Evolutionary conservation across 2,329 filamentous ascomycete species (phyloP), one percentile per base, ranked within the genome.

Genomic region (Cladosporium phlei): DNA sequence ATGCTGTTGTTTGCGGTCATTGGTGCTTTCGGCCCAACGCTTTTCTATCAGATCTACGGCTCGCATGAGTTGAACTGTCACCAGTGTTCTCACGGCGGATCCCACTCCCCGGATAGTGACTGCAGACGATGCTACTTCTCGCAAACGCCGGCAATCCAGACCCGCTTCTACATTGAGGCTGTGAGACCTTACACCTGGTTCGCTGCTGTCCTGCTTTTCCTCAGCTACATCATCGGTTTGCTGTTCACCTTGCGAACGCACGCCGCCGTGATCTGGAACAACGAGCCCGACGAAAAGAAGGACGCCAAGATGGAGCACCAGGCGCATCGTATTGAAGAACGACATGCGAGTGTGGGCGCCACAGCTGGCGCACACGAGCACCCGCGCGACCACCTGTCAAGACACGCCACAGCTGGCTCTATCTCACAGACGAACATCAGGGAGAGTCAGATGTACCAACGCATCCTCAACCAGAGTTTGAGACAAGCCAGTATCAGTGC

Each of bases 11-110:
- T 98, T 64, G 91, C 93, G 19, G 86, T 95, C 29, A 93, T 98
- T 57, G 91, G 87, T 52, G 88, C 91, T 7, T 98, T 98, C 67
- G 86, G 91, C 0, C 93, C 93, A 2, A 98, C 93, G 0, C 72
- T 98, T 11, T 98, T 98, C 70, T 98, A 97, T 69, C 91, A 98
- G 63, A 95, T 98, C 53, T 97, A 97, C 66, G 94, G 93, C 57
- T 95, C 89, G 38, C 93, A 98, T 63, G 89, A 98, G 69, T 78
- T 98, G 43, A 93, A 88, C 60, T 98, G 93, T 62, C 79, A 73
- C 52, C 66, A 74, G 48, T 84, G 80, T 61, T 58, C 80, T 48
- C 79, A 78, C 47, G 82, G 78, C 51, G 69, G 61, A 29, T 59
- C 69, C 4, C 59, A 61, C n/a, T 68, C 73, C 29, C 38, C 53